Conservation (phyloP, 768 basidiomycete genomes). For the Mycena floridula region DNA sequence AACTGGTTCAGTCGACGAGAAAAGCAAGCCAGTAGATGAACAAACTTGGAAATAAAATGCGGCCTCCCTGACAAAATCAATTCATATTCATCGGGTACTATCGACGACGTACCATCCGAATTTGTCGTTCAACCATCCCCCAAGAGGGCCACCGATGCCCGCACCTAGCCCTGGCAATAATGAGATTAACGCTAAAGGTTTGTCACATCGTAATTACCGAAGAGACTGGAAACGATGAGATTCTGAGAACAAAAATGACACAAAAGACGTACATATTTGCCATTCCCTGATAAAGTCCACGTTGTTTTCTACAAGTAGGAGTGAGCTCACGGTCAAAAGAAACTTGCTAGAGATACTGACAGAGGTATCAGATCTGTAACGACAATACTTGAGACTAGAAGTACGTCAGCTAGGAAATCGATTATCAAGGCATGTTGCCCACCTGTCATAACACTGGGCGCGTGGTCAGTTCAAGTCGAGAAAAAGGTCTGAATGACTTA, state of each 20-base stretch:
- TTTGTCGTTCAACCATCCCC: constrained; percentile 79
- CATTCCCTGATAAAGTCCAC: constrained; percentile 90
- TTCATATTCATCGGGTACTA: constrained; percentile 4
- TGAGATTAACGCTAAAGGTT: no score
- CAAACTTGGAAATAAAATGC: constrained; percentile 84
- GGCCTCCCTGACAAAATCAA: constrained; percentile 51
- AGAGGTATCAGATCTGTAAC: constrained; percentile 87
- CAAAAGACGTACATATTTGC: constrained; percentile 70
- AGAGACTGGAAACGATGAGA: constrained; percentile 45
- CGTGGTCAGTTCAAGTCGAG: no score
- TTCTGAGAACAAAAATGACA: constrained; percentile 4
- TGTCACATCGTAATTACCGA: no score
- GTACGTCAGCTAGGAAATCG: no score
- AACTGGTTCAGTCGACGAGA: constrained; percentile 8
- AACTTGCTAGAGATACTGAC: constrained; percentile 35
- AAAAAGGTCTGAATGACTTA: constrained; percentile 47
- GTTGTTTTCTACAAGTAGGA: constrained; percentile 52
- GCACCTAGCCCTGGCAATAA: no score
- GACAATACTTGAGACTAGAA: constrained; percentile 70
- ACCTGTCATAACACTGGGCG: constrained; percentile 84
- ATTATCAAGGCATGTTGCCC: no score
- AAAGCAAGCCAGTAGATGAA: constrained; percentile 10
- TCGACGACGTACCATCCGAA: constrained; percentile 69
- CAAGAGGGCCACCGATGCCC: constrained; percentile 72
- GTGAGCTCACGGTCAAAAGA: not conserved